Base-by-base conservation (phyloP, 305 asterid genomes). In the Solanum chacoense region DNA sequence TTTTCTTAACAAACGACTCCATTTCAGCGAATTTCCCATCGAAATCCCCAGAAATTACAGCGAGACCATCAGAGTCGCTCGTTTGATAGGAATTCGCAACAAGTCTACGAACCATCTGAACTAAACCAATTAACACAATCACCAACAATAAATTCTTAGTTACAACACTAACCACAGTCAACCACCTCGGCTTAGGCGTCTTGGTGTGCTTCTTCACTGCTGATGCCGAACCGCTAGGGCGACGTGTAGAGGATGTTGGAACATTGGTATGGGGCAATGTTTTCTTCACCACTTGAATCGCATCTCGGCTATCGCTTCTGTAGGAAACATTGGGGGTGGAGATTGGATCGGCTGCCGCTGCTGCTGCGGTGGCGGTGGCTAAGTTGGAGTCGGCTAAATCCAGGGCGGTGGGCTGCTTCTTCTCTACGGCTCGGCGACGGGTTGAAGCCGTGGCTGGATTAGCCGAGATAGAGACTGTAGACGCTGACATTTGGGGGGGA, bases 341-440 rank as follows among this genome's bases (percentile, higher is more conserved):
- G 24, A 85, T 77, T 3, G 92, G 90, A 67, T 91, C 81, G 11
- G 90, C 89, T 8, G 90, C 92, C 50, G 93, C 85, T 24, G 79
- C 76, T 10, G 77, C 88, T 8, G 88, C 81, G 28, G 91, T 92
- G 38, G 91, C 88, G 35, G 93, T 88, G 69, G 89, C 91, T 40
- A 92, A 81, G 87, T 90, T 94, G 78, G 92, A 87, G 67, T 89
- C 88, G 69, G 78, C 12, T 24, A 91, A 89, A 71, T 89, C 90
- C 12, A 72, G 59, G 40, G 67, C 90, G 76, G 92, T 65, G n/a
- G 90, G 42, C 6, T 40, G 89, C 84, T 89, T 92, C 89, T 90
- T 95, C 91, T 95, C 96, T 32, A 86, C 90, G 84, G 93, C 90
- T 26, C 97, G 96, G 87, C 99, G 98, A 89, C 99, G 96, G 87